Base-by-base conservation (phyloP, 164 flowering plant genomes). In the Nelumbo lutea region DNA sequence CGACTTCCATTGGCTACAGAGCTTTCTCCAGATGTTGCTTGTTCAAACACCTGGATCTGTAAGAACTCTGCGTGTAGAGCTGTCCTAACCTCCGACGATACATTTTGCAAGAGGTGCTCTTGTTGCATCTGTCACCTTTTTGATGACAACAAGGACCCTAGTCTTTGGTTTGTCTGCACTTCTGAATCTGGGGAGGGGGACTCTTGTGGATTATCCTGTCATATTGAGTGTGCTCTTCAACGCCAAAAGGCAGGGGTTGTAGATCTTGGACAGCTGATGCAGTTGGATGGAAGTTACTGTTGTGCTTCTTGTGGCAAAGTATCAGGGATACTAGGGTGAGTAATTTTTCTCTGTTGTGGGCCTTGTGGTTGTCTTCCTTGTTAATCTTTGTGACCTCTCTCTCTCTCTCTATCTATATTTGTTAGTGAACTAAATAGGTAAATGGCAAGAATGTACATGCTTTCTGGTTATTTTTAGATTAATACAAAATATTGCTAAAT, bases 301-400 rank as follows among this genome's bases (percentile, higher is more conserved):
- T 96, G 99, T 75, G 90, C 97, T 67, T 87, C 90, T 74, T 96
- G 99, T 72, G 99, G 99, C 58, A 96, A 96, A 85, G 93, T 96
- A 51, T 87, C 98, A 6, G 96, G 96, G 59, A 85, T 93, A 72
- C 86, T 93, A 42, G 91, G 90, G 99, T 96, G 69, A 83, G 97
- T 82, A 57, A 58, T 61, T 73, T 65, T 15, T 63, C 73, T 51
- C n/a, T 14, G n/a, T 7, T 61, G 45, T 9, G 27, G 27, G 0
- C 27, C 27, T 27, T 27, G 27, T 27, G 27, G 4, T 56, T 59
- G 62, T 44, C 46, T 27, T 13, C 46, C 38, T 11, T 41, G 14
- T 43, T 62, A 15, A n/a, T n/a, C 4, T 3, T n/a, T 38, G 3
- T 57, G 40, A 40, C n/a, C 60, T 27, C 27, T 27, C 27, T 27